Base-by-base conservation (phyloP, 345 rosid genomes). In the Eucalyptus tenuipes region DNA sequence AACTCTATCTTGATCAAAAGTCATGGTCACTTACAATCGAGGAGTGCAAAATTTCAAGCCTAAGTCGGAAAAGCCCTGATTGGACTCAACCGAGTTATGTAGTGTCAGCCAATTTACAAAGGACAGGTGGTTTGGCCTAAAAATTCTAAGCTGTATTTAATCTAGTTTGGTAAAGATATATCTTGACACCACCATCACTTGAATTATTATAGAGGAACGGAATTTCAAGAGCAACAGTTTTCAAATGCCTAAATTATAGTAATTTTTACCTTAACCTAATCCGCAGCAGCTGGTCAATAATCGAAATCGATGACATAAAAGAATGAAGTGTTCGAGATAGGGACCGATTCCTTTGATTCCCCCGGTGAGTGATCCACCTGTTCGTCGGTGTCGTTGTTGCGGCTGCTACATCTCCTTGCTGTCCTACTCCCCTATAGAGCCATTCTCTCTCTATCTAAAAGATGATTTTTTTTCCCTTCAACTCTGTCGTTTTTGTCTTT, bases 321-420 rank as follows among this genome's bases (percentile, higher is more conserved):
- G 71, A 64, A 64, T 13, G 71, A n/a, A 14, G 18, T 0, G 17
- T 4, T 64, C 5, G 37, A 64, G 18, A 13, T 12, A 87, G 17
- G 29, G 50, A 93, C 95, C 94, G 45, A 91, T 90, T 89, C 93
- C 92, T 31, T 61, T 87, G 88, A 89, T 87, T 82, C 91, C 93
- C 52, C 95, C 93, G 18, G 93, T 92, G 20, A 93, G 22, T 17
- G 22, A 50, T 1, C 53, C 53, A 17, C 53, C 22, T 7, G 53
- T 50, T 50, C 17, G 22, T 50, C 45, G 25, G 55, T 1, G 8
- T 17, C 22, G 2, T 22, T 22, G 27, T 22, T 4, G 27, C 5
- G 27, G 59, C 59, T 18, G 59, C 59, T 53, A 22, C 59, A 3
- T 53, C 59, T 53, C 1, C 59, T 22, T 53, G 11, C 59, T 8